Evolutionary conservation across 371 early-diverging fungal species (phyloP), one percentile per base, ranked within the genome.

Genomic region (Syncephalastrum sp.): DNA sequence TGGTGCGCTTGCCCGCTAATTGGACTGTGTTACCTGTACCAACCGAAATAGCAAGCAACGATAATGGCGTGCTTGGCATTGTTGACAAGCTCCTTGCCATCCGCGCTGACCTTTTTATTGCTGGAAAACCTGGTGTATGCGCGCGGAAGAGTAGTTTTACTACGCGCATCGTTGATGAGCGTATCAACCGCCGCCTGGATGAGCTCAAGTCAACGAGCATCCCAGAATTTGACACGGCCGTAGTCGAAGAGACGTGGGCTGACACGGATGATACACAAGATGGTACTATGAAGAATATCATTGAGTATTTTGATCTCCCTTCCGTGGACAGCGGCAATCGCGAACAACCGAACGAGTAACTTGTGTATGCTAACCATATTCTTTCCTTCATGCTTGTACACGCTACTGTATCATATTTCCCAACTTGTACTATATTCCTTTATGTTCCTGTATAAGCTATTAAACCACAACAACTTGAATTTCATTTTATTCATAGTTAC

Each of bases 21-120:
- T 71, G 72, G 72, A 67, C 68, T 10, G 57, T 67, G 15, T 13
- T 71, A 5, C 57, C 62, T 16, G 29, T 71, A 7, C 50, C 65
- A 25, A 42, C 53, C 10, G 17, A 42, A 1, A 6, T 62, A 0
- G 54, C 62, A 7, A 19, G 19, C 4, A 47, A 57, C 4, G 73
- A 72, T 38, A 52, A 48, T 10, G 67, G 69, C 6, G 47, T 61
- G 19, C 46, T 69, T 0, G 73, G 73, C n/a, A 72, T 72, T 12
- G 21, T 72, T 5, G 73, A 72, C 44, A 72, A 72, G 53, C 47
- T 72, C 16, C 25, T 67, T 14, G 73, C 73, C 25, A 69, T 72
- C 47, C 61, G 61, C 24, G 69, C 69, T 13, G 51, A 61, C 42
- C 46, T 57, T 4, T 69, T 72, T 38, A 46, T 72, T 23, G 73